Base-by-base conservation (phyloP, 805 yeast genomes). In the Myxozyma lipomycoides region DNA sequence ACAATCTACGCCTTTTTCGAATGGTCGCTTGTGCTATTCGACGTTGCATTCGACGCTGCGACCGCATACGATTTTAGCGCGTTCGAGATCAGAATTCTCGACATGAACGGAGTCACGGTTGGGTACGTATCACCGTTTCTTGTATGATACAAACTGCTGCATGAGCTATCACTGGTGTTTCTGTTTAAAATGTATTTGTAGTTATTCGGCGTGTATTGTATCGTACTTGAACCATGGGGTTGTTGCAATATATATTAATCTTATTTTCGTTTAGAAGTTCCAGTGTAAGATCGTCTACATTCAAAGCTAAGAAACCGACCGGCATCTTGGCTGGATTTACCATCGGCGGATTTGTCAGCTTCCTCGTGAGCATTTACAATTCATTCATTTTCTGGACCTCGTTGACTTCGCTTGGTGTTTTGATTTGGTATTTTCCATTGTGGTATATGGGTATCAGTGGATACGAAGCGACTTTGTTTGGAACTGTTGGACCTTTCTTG, bases 371-470 rank as follows among this genome's bases (percentile, higher is more conserved):
- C 21, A 55, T 75, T 15, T 64, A 79, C 62, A 89, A 90, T 64
- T 48, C 53, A 40, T 83, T 80, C 64, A 74, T 87, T 49, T 87
- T 86, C 66, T 93, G 97, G 96, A 76, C 97, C 0, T 82, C 82
- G 21, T 57, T 81, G 39, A 85, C 98, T 2, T 79, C 96, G 0
- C 72, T 93, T 52, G 84, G 88, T 40, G 77, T 93, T 49, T 82
- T 93, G 63, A 82, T 93, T 45, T 93, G 98, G 98, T 87, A 86
- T 71, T 93, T 93, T 75, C 98, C 98, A 9, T 73, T 93, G 56
- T 93, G 98, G 98, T 79, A 85, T 65, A 89, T 93, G 97, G 98
- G 97, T 4, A 84, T 93, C 49, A 49, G 55, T 30, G 98, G 98
- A 3, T 90, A 86, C 66, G 98, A 93, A 69, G 84, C 84, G 0